Percentiles rank a stretch among this genome's conserved stretches.
Conservation (phyloP, 768 basidiomycete genomes). For the Kwoniella sp. region DNA sequence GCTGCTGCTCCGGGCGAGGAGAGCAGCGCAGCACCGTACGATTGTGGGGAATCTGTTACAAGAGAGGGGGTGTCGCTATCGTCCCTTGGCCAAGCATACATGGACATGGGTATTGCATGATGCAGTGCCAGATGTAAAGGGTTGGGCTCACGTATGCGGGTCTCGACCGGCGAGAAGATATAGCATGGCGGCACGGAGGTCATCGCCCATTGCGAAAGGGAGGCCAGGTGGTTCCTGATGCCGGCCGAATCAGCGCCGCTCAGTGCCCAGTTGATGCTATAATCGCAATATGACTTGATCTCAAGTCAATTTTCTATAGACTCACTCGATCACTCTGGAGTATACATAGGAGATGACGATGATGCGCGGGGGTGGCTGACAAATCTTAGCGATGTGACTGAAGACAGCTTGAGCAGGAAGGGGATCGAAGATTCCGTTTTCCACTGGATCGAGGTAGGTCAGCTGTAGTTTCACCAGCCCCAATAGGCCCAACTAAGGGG, state of each 20-base stretch:
- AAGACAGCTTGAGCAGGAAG: conserved; percentile 44
- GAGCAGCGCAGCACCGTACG: too few species aligned
- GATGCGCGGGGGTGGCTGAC: conserved; percentile 44
- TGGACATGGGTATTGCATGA: conserved; percentile 45
- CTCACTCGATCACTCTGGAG: conserved; percentile 42
- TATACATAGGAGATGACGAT: conserved; percentile 46
- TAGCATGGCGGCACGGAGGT: conserved; percentile 34
- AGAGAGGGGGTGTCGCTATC: background rate
- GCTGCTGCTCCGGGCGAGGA: too few species aligned
- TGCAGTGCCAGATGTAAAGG: conserved; percentile 31
- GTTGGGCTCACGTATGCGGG: conserved; percentile 33
- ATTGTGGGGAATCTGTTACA: too few species aligned
- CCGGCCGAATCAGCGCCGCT: background rate
- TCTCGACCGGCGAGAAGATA: conserved; percentile 45
- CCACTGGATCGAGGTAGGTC: conserved; percentile 19
- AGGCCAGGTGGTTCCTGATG: conserved; percentile 39
- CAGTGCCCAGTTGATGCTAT: too few species aligned
- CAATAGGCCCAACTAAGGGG: too few species aligned
- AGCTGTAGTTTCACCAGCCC: background rate
- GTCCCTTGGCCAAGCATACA: conserved; percentile 40
- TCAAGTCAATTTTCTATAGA: background rate
- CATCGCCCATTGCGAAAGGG: conserved; percentile 38
- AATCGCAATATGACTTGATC: too few species aligned
- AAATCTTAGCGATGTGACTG: conserved; percentile 36
- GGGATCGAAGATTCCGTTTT: conserved; percentile 44